These are phyloP conservation scores for Brachypodium distachyon DNA, from an alignment of 202 grass and related monocot species.

Conservation along the genomic window DNA sequence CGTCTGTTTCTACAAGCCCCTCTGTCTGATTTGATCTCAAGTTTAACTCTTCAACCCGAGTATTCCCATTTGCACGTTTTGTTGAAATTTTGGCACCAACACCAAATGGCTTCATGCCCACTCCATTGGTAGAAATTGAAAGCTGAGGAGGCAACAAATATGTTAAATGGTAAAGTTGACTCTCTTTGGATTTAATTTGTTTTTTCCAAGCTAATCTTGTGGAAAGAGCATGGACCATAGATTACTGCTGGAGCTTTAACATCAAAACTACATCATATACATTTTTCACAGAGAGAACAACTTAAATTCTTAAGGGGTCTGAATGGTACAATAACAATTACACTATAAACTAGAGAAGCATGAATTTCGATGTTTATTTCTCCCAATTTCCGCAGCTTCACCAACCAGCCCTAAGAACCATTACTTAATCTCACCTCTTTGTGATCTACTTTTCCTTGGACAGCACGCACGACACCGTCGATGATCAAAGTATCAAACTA, in stretches of 20 bases:
- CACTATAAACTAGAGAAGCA: background rate
- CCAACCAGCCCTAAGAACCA: background rate
- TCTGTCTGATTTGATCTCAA: conserved; percentile 1
- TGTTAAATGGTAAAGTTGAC: background rate
- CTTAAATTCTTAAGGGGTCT: background rate
- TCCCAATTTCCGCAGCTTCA: background rate
- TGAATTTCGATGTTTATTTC: background rate
- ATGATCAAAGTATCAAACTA: background rate
- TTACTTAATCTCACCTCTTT: background rate
- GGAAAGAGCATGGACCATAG: background rate
- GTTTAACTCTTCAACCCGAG: conserved; percentile 13
- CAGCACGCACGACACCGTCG: background rate
- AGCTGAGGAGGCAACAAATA: conserved; percentile 21
- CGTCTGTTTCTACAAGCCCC: background rate
- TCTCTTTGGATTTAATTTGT: background rate
- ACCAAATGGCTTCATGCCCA: conserved; percentile 3
- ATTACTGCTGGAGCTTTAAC: background rate
- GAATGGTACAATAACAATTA: background rate
- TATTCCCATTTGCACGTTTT: conserved; percentile 26
- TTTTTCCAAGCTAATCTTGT: background rate
- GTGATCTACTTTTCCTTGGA: background rate
- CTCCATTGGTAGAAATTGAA: conserved; percentile 6
- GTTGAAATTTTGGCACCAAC: conserved; percentile 24
- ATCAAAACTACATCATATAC: background rate
- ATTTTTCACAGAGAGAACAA: background rate